Conservation (phyloP, 2,329 filamentous ascomycete species). For the Neopestalotiopsis clavispora region DNA sequence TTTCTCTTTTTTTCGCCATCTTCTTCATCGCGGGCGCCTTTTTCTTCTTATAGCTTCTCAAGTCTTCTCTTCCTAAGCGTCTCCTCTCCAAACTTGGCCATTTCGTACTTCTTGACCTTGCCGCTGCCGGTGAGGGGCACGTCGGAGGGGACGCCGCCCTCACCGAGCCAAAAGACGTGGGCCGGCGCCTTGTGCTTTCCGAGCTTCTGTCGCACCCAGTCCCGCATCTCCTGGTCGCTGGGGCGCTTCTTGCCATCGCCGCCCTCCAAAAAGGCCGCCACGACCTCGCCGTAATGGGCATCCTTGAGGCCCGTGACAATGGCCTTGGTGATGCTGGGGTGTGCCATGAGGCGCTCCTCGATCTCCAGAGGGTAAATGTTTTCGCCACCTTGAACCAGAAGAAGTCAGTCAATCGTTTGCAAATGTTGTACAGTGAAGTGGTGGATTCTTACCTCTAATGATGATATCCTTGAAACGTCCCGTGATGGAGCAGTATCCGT, state of each 20-base stretch:
- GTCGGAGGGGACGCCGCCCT: slow-evolving; percentile 56
- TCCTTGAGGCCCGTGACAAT: slow-evolving; percentile 74
- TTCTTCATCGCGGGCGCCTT: background rate
- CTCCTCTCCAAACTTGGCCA: slow-evolving; percentile 60
- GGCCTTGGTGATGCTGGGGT: slow-evolving; percentile 66
- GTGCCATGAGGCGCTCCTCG: slow-evolving; percentile 71
- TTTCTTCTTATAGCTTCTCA: slow-evolving; percentile 47
- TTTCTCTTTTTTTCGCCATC: background rate
- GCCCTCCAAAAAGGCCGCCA: slow-evolving; percentile 65
- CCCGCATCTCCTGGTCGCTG: slow-evolving; percentile 58
- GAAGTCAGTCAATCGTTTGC: background rate
- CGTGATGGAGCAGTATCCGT: slow-evolving; percentile 75
- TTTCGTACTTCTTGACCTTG: slow-evolving; percentile 72
- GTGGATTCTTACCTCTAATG: slow-evolving; percentile 63
- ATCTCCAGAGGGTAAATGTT: slow-evolving; percentile 79
- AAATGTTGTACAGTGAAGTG: background rate
- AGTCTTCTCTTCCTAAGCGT: slow-evolving; percentile 54
- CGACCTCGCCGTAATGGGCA: slow-evolving; percentile 75
- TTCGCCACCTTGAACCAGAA: slow-evolving; percentile 59
- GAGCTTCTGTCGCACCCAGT: slow-evolving; percentile 66
- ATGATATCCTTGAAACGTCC: slow-evolving; percentile 82
- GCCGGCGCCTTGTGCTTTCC: slow-evolving; percentile 72
- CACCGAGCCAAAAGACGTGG: slow-evolving; percentile 78
- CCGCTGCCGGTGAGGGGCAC: slow-evolving; percentile 74
- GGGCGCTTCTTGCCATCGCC: slow-evolving; percentile 42